Evolutionary conservation across 164 flowering plant species (phyloP).

Genomic region (Tetrastigma voinierianum): DNA sequence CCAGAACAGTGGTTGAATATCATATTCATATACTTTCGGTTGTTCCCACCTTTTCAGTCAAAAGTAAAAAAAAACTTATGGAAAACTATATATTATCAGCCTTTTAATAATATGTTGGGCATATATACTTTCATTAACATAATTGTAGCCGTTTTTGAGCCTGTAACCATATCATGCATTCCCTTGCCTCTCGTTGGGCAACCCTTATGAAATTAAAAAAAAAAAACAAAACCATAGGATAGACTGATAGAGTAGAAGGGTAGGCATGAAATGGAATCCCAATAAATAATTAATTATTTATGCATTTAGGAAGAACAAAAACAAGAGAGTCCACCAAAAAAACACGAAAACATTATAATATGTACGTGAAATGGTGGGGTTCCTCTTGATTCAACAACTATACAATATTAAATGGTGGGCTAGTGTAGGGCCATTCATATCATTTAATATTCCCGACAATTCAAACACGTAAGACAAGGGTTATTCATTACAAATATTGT

Average conservation of each 20-base stretch:
- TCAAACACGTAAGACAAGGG: slow-evolving; percentile 12
- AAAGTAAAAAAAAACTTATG: too few relatives aligned
- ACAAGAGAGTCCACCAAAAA: slow-evolving; percentile 8
- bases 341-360: slow-evolving; percentile 3
- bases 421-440: slow-evolving; percentile 17
- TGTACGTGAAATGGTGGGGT: slow-evolving; percentile 1
- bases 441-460: slow-evolving; percentile 23
- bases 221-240: background rate
- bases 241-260: background rate
- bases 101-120: too few relatives aligned
- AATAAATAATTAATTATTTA: too few relatives aligned
- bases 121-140: too few relatives aligned
- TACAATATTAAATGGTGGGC: background rate
- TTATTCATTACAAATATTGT: slow-evolving; percentile 1
- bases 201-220: too few relatives aligned
- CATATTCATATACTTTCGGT: too few relatives aligned
- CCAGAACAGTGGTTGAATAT: too few relatives aligned
- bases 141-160: too few relatives aligned
- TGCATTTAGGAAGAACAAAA: background rate
- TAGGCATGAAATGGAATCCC: background rate
- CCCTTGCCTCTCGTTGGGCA: too few relatives aligned
- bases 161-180: too few relatives aligned
- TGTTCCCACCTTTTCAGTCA: too few relatives aligned
- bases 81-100: too few relatives aligned
- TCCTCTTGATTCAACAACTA: slow-evolving; percentile 9